These are phyloP conservation scores for Crithidia bombi DNA, from an alignment of 208 protist species.

Conservation along the genomic window DNA sequence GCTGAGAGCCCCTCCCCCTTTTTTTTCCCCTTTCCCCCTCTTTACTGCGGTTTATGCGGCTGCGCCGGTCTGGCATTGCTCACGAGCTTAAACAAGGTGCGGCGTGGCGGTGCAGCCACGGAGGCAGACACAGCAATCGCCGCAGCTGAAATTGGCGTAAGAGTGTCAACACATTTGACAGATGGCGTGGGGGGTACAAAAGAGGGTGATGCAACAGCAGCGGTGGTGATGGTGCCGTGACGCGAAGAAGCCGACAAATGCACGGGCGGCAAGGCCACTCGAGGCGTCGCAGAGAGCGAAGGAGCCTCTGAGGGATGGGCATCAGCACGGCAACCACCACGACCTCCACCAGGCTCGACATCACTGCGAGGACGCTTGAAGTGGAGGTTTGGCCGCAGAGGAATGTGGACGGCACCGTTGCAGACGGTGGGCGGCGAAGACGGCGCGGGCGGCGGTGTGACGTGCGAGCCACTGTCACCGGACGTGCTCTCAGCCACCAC, in stretches of 20 bases:
- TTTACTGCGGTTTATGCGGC: background rate
- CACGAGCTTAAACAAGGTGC: conserved; percentile 29
- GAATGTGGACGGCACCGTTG: conserved; percentile 19
- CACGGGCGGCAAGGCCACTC: no score
- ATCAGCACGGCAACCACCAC: background rate
- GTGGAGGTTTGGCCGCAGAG: conserved; percentile 23
- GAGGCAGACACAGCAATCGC: background rate
- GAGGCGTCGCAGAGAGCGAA: no score
- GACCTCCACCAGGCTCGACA: background rate
- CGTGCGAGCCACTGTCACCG: background rate
- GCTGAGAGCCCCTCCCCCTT: no score
- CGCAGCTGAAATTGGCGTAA: background rate
- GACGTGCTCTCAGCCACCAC: background rate
- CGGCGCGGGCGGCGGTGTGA: background rate
- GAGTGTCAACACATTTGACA: no score
- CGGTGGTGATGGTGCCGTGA: no score
- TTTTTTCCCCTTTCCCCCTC: background rate
- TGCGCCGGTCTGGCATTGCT: conserved; percentile 5
- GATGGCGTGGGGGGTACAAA: no score
- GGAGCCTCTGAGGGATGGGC: background rate
- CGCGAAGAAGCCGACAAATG: no score
- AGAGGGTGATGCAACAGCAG: background rate
- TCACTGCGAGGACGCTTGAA: conserved; percentile 31
- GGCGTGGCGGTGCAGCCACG: conserved; percentile 6
- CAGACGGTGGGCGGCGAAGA: background rate